A percentile compares a stretch with the other conserved stretches of the same genome.
These are phyloP conservation scores for Dactylonectria macrodidyma DNA, from an alignment of 2,329 filamentous ascomycete genomes.

Conservation along the genomic window DNA sequence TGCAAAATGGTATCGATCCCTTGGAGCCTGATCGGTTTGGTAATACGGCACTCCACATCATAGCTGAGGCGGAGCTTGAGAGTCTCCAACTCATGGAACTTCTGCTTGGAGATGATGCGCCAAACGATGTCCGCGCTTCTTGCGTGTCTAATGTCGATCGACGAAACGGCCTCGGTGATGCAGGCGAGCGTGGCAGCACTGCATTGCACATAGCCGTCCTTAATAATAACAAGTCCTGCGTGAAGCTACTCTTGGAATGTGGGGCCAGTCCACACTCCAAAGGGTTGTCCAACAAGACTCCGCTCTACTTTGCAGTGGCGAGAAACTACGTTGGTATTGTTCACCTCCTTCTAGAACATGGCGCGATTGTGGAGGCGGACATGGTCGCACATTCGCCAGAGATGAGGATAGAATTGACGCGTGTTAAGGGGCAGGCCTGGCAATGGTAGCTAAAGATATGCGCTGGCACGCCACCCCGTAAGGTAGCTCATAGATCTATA, in stretches of 20 bases:
- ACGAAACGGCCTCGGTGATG: background rate
- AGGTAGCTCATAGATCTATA: conserved; percentile 2
- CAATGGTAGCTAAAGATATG: background rate
- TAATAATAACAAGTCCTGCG: background rate
- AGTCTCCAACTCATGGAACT: conserved; percentile 1
- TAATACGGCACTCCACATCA: background rate
- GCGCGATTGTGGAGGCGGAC: background rate
- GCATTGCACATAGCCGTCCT: background rate
- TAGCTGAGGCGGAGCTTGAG: background rate
- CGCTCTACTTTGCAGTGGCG: background rate
- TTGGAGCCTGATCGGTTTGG: background rate
- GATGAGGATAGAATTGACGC: background rate
- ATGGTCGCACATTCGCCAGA: background rate
- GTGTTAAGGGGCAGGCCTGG: background rate
- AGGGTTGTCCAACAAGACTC: background rate
- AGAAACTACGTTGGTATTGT: conserved; percentile 1
- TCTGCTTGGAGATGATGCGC: background rate
- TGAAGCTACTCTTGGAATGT: background rate
- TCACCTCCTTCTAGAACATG: background rate
- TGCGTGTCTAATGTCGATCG: background rate
- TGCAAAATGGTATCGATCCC: background rate
- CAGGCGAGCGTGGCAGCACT: background rate
- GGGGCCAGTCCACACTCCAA: background rate
- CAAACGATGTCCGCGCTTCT: background rate
- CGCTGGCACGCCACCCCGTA: background rate